Percentiles rank a stretch among this genome's conserved stretches.
phyloP scores from a whole-genome alignment of 2,329 filamentous ascomycete species.

The Xylaria sp. region DNA sequence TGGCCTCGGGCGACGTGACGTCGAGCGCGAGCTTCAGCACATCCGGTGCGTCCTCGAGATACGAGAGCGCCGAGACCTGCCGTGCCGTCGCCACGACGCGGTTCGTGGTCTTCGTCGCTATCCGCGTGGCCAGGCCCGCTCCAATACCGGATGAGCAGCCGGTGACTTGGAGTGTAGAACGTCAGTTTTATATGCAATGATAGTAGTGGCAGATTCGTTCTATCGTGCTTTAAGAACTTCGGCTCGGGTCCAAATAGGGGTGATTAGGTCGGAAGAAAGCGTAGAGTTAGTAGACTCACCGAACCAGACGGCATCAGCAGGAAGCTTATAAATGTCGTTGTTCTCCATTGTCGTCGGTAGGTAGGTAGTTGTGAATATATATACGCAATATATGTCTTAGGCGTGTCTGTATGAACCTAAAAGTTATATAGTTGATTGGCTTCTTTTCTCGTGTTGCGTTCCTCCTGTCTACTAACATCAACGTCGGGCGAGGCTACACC shows the following conservation, averaged over 20 bases:
- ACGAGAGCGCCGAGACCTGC: constrained; percentile 54
- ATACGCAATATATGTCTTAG: neutral
- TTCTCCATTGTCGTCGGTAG: constrained; percentile 13
- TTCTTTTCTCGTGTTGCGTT: neutral
- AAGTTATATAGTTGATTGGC: neutral
- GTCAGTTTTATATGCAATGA: neutral
- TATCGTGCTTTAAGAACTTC: neutral
- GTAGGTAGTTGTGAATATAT: neutral
- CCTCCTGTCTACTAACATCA: neutral
- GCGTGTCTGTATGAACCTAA: neutral
- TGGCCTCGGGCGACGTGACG: constrained; percentile 55
- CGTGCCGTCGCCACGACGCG: constrained; percentile 52
- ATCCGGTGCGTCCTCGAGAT: constrained; percentile 52
- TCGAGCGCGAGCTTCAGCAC: constrained; percentile 61
- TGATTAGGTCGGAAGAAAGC: neutral
- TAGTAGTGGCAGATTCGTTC: neutral
- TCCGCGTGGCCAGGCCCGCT: constrained; percentile 40
- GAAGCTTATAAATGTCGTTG: constrained; percentile 39
- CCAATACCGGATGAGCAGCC: constrained; percentile 51
- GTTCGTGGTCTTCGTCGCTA: constrained; percentile 40
- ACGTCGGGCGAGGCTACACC: neutral
- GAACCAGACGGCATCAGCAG: constrained; percentile 46
- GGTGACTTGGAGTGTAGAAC: constrained; percentile 41
- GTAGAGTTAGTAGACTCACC: constrained; percentile 36
- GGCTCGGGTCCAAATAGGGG: neutral